Conservation (phyloP, 345 rosid species). For the Microthlaspi erraticum region DNA sequence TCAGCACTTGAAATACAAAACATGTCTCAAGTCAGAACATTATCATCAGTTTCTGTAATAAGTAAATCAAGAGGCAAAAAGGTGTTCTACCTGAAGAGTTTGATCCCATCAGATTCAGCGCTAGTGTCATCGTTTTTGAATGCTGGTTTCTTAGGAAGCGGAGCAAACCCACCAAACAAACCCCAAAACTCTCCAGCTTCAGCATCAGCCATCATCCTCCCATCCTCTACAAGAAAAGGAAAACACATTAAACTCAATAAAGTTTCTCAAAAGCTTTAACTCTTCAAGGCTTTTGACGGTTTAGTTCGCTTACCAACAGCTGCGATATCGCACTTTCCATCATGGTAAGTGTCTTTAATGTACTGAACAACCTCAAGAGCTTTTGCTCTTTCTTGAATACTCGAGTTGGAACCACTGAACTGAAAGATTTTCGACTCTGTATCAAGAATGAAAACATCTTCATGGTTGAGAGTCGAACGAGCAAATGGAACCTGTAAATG, state of each 20-base stretch:
- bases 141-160: slow-evolving; percentile 82
- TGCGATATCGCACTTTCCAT: slow-evolving; percentile 95
- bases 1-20: slow-evolving; percentile 65
- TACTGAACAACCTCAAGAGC: slow-evolving; percentile 98
- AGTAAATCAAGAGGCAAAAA: slow-evolving; percentile 2
- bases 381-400: slow-evolving; percentile 99
- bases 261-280: slow-evolving; percentile 11
- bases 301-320: slow-evolving; percentile 75
- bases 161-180: slow-evolving; percentile 99
- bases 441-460: slow-evolving; percentile 93
- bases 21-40: slow-evolving; percentile 41
- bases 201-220: slow-evolving; percentile 98
- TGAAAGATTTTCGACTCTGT: slow-evolving; percentile 92
- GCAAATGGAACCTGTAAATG: slow-evolving; percentile 80
- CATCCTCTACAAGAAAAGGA: slow-evolving; percentile 71
- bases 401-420: slow-evolving; percentile 93
- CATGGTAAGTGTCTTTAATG: slow-evolving; percentile 92
- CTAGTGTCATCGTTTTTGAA: slow-evolving; percentile 58
- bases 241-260: slow-evolving; percentile 31
- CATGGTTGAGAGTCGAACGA: slow-evolving; percentile 95
- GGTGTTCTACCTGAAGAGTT: slow-evolving; percentile 65
- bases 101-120: slow-evolving; percentile 52
- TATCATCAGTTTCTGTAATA: slow-evolving; percentile 12
- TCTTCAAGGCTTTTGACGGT: slow-evolving; percentile 19
- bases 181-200: slow-evolving; percentile 99